These are phyloP conservation scores for Alternaria brassicicola DNA, from an alignment of 2,329 filamentous ascomycete species.

Conservation along the genomic window DNA sequence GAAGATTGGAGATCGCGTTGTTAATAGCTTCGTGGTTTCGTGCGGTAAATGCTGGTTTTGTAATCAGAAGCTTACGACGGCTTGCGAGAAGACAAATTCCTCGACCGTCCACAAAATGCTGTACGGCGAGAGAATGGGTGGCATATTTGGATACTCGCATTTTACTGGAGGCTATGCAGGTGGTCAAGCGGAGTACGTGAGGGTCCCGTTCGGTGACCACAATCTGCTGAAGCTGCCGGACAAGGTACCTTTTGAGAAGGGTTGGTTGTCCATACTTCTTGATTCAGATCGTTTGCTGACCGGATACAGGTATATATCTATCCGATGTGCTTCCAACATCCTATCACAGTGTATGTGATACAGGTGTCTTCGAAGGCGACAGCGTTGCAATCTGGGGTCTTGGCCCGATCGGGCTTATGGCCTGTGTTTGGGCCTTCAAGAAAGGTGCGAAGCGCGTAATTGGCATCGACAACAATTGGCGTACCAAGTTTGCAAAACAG, in stretches of 20 bases:
- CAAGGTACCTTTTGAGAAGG: slow-evolving; percentile 79
- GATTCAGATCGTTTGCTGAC: too few relatives aligned
- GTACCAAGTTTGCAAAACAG: slow-evolving; percentile 70
- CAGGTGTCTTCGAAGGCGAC: slow-evolving; percentile 75
- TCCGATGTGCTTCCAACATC: slow-evolving; percentile 80
- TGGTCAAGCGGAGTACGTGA: slow-evolving; percentile 83
- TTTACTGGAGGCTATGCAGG: slow-evolving; percentile 87
- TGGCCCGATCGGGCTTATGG: slow-evolving; percentile 83
- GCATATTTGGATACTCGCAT: slow-evolving; percentile 64
- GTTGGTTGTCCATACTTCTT: too few relatives aligned
- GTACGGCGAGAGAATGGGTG: slow-evolving; percentile 78
- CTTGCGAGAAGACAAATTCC: slow-evolving; percentile 79
- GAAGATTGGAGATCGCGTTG: slow-evolving; percentile 63
- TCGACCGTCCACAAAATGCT: slow-evolving; percentile 73
- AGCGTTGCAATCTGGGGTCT: slow-evolving; percentile 83
- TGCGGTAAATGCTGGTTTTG: slow-evolving; percentile 74
- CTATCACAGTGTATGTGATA: slow-evolving; percentile 83
- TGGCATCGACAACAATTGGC: slow-evolving; percentile 75
- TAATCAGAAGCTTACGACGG: slow-evolving; percentile 75
- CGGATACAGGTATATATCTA: slow-evolving; percentile 67
- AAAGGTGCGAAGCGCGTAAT: slow-evolving; percentile 78
- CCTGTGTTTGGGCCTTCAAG: slow-evolving; percentile 67
- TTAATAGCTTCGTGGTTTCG: slow-evolving; percentile 85
- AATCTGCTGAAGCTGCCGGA: slow-evolving; percentile 81
- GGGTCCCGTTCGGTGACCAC: slow-evolving; percentile 79